These are phyloP conservation scores for Pythium aquatile DNA, from an alignment of 352 stramenopile species.

Conservation along the genomic window DNA sequence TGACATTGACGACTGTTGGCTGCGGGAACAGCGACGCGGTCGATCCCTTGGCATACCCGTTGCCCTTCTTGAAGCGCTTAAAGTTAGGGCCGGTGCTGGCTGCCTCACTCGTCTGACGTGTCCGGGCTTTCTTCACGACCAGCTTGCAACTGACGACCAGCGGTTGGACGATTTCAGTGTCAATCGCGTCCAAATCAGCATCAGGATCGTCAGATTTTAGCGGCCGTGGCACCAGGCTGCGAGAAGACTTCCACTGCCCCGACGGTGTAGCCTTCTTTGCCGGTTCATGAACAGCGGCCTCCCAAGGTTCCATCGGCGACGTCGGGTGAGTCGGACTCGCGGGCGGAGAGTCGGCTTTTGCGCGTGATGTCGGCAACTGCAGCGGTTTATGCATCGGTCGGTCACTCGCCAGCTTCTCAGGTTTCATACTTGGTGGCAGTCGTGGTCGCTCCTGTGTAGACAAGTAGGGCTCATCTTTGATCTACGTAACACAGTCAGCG, in stretches of 20 bases:
- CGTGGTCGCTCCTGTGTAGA: neutral
- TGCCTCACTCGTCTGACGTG: neutral
- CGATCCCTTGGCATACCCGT: conserved; percentile 40
- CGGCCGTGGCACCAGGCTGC: conserved; percentile 11
- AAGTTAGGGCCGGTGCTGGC: conserved; percentile 48
- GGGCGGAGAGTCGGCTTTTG: neutral
- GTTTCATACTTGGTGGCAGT: neutral
- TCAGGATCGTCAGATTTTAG: neutral
- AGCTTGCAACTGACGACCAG: conserved; percentile 51
- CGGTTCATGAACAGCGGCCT: neutral
- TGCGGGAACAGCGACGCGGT: conserved; percentile 49
- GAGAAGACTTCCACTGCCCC: conserved; percentile 18
- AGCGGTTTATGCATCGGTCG: neutral
- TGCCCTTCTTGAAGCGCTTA: conserved; percentile 86
- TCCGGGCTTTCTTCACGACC: conserved; percentile 42
- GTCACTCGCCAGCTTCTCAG: neutral
- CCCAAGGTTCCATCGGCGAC: neutral
- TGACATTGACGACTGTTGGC: conserved; percentile 58
- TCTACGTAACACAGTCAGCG: conserved; percentile 1
- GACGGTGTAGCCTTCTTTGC: neutral
- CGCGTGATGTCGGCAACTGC: neutral
- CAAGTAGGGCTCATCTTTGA: conserved; percentile 22
- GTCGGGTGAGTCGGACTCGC: neutral
- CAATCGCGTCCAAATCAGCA: neutral
- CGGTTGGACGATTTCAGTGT: conserved; percentile 16